Evolutionary conservation across 225 moss, liverwort and hornwort genomes (phyloP).

Genomic region (Anthoceros angustus): DNA sequence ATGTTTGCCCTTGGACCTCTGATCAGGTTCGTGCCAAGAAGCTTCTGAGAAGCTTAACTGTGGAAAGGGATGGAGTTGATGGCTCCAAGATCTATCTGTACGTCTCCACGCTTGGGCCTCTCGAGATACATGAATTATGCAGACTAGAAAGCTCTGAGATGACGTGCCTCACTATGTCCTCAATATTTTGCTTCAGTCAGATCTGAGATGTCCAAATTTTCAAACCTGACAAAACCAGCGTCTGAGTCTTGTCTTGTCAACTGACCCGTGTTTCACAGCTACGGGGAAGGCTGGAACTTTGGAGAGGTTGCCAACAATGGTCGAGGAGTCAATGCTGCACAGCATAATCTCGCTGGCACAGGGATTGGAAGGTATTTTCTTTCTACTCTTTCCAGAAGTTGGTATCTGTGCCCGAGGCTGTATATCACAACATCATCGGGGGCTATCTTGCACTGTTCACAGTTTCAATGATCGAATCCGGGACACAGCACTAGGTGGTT

Average conservation of each 20-base stretch:
- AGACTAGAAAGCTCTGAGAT: too few species aligned
- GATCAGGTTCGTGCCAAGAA: constrained; percentile 56
- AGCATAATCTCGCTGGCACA: constrained; percentile 70
- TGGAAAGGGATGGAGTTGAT: constrained; percentile 70
- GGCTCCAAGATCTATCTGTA: constrained; percentile 85
- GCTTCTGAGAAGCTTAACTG: constrained; percentile 52
- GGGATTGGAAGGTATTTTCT: constrained; percentile 71
- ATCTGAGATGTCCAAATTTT: too few species aligned
- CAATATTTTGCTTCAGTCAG: too few species aligned
- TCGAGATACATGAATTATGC: background rate
- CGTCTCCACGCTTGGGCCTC: constrained; percentile 5
- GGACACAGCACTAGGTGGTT: constrained; percentile 76
- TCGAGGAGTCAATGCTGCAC: constrained; percentile 71
- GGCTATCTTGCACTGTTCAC: constrained; percentile 1
- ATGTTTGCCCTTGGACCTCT: background rate
- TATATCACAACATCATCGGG: background rate
- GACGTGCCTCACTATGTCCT: too few species aligned
- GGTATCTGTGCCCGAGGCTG: background rate
- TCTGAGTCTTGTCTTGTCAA: background rate
- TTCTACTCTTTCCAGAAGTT: background rate
- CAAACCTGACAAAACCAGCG: background rate
- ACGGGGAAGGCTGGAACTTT: constrained; percentile 98
- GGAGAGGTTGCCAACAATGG: constrained; percentile 73
- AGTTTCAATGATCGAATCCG: constrained; percentile 94
- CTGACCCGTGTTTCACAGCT: constrained; percentile 22